phyloP scores from a whole-genome alignment of 2,329 filamentous ascomycete species.

The Talaromyces sp. region DNA sequence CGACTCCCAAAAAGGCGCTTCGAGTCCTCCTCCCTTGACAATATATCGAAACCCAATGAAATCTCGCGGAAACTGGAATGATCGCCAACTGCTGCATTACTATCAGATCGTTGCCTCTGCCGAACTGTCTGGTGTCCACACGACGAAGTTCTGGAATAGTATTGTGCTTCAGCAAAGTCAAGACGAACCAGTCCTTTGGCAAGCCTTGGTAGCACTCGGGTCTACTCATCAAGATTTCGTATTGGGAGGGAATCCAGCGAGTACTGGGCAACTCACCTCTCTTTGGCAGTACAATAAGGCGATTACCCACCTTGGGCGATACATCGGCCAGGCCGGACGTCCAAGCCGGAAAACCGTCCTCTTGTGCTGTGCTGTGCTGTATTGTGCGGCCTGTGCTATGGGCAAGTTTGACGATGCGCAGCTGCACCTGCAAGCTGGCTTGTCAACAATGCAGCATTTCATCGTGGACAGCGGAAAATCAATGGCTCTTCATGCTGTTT shows the following conservation, averaged over 20 bases:
- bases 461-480: background rate
- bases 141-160: background rate
- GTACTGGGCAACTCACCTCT: background rate
- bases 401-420: constrained; percentile 2
- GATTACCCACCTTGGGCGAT: background rate
- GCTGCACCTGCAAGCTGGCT: background rate
- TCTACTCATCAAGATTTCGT: background rate
- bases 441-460: background rate
- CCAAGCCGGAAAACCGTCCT: background rate
- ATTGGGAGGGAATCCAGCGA: background rate
- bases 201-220: background rate
- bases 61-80: background rate
- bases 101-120: background rate
- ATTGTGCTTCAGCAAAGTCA: background rate
- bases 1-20: background rate
- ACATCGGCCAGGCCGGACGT: background rate
- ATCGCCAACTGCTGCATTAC: background rate
- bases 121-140: background rate
- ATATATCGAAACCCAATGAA: background rate
- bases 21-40: background rate
- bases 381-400: background rate
- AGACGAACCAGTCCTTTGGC: background rate
- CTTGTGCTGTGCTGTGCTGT: background rate
- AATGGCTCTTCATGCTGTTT: background rate
- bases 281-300: background rate